These are phyloP conservation scores for Colletotrichum tamarilloi DNA, from an alignment of 2,329 filamentous ascomycete species.

Conservation along the genomic window DNA sequence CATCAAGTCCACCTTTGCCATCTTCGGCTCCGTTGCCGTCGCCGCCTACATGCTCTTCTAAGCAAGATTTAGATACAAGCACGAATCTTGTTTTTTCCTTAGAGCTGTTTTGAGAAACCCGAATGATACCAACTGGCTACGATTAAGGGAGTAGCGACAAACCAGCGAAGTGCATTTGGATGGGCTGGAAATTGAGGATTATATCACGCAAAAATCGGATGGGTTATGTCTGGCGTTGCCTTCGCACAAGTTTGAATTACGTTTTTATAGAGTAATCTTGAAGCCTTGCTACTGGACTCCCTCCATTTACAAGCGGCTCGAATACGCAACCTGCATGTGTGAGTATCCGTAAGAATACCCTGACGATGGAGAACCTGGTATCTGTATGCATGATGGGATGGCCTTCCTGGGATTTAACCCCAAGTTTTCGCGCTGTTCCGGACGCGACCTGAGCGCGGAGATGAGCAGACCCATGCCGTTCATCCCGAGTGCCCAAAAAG, in stretches of 20 bases:
- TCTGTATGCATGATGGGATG: neutral
- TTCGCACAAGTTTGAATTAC: slow-evolving; percentile 13
- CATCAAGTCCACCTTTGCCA: slow-evolving; percentile 33
- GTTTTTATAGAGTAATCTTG: slow-evolving; percentile 32
- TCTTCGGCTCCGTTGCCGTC: slow-evolving; percentile 33
- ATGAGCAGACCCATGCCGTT: slow-evolving; percentile 31
- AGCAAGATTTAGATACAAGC: neutral
- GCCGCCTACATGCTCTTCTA: slow-evolving; percentile 36
- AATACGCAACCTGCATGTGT: neutral
- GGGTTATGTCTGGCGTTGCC: slow-evolving; percentile 29
- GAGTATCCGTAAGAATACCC: neutral
- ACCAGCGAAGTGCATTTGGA: slow-evolving; percentile 17
- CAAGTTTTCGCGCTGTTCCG: neutral
- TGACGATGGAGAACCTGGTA: neutral
- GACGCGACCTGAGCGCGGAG: slow-evolving; percentile 15
- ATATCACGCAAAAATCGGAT: slow-evolving; percentile 29
- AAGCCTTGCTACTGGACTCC: slow-evolving; percentile 36
- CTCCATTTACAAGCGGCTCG: slow-evolving; percentile 27
- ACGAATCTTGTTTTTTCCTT: slow-evolving; percentile 16
- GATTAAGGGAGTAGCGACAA: slow-evolving; percentile 8
- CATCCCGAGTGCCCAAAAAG: slow-evolving; percentile 4
- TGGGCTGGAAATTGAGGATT: slow-evolving; percentile 9
- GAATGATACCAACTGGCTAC: slow-evolving; percentile 33
- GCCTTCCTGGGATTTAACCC: neutral
- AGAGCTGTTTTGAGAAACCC: slow-evolving; percentile 27